Evolutionary conservation across 805 yeast species (phyloP).

Genomic region (Zygoascus ofunaensis): DNA sequence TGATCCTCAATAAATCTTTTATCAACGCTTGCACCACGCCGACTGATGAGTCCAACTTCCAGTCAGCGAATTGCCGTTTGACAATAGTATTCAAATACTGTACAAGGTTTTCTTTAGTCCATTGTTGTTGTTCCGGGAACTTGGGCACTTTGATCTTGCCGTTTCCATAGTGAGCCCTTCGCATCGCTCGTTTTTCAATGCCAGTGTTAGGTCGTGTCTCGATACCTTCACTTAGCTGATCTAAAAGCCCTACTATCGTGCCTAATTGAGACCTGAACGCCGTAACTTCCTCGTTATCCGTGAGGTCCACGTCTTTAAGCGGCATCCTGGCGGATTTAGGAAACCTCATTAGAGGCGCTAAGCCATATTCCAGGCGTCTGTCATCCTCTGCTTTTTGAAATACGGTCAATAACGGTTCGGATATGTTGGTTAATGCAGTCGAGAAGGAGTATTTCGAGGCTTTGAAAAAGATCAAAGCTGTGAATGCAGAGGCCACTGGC

Average conservation of each 20-base stretch:
- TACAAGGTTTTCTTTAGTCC: conserved; percentile 2
- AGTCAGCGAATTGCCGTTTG: not conserved
- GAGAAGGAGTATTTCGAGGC: no score
- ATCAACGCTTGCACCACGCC: conserved; percentile 4
- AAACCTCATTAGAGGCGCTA: not conserved
- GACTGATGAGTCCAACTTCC: not conserved
- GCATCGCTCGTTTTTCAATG: not conserved
- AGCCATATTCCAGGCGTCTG: not conserved
- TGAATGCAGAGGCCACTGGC: no score
- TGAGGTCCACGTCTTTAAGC: not conserved
- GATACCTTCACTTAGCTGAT: conserved; percentile 1
- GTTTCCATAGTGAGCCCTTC: not conserved
- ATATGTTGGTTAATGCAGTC: no score
- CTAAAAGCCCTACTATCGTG: not conserved
- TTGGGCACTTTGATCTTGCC: not conserved
- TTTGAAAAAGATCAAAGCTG: no score
- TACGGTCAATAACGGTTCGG: not conserved
- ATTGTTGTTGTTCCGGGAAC: not conserved
- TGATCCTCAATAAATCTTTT: conserved; percentile 15
- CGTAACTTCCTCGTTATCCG: not conserved
- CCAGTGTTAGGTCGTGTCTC: not conserved
- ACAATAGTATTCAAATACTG: not conserved
- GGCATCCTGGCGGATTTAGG: not conserved
- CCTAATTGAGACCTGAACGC: not conserved
- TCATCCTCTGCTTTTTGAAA: conserved; percentile 3